Base-by-base conservation (phyloP, 1,284 basidiomycete species). In the Schizophyllum amplum region DNA sequence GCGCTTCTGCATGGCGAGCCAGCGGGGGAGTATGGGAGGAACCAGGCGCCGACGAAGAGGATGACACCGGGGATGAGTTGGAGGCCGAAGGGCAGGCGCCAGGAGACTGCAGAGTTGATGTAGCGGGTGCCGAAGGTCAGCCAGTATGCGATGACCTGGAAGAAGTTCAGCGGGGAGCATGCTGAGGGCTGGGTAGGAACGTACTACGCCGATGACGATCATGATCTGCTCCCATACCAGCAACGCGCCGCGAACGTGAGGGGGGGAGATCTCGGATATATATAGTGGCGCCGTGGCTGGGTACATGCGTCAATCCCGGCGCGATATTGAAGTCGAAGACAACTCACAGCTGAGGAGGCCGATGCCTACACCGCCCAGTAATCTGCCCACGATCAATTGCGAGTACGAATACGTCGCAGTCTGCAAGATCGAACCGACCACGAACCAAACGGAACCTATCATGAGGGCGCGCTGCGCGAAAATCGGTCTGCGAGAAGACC, bases 381-480 rank as follows among this genome's bases (percentile, higher is more conserved):
- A 72, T 63, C 76, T 75, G 24, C 75, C 75, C 55, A 79, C 65
- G 63, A 77, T 69, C 70, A 78, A 79, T 60, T 79, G 77, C 22
- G 71, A 71, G 60, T 75, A 74, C 1, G 67, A 67, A 57, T 76
- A 75, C 2, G 75, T 62, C 11, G 72, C 70, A 52, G 75, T 67
- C 47, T 75, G 72, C 60, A 79, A 75, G 61, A 78, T 62, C 11
- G 76, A 73, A 52, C 75, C 76, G 62, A 76, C 62, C 56, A 72
- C 69, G 65, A 77, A 42, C 33, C 33, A 42, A 9, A 42, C 33
- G 33, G 33, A 42, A 42, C 33, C 33, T 13, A 42, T 42, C 33
- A 42, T 42, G 17, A 42, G 33, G 13, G 33, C 33, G 33, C 33
- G 33, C 33, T 42, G 17, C 33, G 33, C 11, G 33, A 42, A 17